Evolutionary conservation across 495 filamentous ascomycete genomes (phyloP).

Genomic region (Oleoguttula mirabilis): DNA sequence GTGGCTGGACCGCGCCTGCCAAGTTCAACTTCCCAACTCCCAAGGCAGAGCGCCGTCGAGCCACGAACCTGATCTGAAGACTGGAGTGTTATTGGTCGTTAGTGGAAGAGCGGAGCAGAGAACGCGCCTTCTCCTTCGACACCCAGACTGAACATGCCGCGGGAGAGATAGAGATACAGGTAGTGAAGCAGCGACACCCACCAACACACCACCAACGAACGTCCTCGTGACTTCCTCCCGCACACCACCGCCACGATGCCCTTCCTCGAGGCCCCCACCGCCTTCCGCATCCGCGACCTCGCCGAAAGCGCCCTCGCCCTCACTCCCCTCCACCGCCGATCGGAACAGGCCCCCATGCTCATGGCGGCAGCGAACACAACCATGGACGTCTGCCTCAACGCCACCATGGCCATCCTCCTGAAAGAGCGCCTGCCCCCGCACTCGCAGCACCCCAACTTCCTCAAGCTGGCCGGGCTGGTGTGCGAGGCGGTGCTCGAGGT

Average conservation of each 20-base stretch:
- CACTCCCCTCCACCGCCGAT: not conserved
- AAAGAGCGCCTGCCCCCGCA: constrained; percentile 6
- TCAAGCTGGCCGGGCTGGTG: constrained; percentile 69
- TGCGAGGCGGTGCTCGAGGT: constrained; percentile 96
- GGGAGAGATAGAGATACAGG: no score
- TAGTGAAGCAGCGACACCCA: no score
- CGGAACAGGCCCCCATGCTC: constrained; percentile 6
- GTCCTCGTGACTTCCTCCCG: not conserved
- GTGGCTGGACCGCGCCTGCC: no score
- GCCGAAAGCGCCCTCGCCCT: constrained; percentile 4
- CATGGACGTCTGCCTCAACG: not conserved
- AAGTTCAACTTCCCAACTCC: no score
- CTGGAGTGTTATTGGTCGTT: no score
- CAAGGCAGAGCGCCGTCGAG: no score
- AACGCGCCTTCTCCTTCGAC: no score
- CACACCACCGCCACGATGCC: constrained; percentile 3
- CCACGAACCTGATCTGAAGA: no score
- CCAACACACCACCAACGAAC: no score
- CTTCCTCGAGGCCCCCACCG: constrained; percentile 11
- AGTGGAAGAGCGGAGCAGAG: no score
- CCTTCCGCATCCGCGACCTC: constrained; percentile 16
- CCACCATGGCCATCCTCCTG: not conserved
- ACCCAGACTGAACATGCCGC: no score
- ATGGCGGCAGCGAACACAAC: constrained; percentile 2
- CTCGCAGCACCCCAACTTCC: constrained; percentile 48